A percentile compares a stretch with the other conserved stretches of the same genome.
Evolutionary conservation across 441 rosid genomes (phyloP).

Genomic region (Brassica hybrid): DNA sequence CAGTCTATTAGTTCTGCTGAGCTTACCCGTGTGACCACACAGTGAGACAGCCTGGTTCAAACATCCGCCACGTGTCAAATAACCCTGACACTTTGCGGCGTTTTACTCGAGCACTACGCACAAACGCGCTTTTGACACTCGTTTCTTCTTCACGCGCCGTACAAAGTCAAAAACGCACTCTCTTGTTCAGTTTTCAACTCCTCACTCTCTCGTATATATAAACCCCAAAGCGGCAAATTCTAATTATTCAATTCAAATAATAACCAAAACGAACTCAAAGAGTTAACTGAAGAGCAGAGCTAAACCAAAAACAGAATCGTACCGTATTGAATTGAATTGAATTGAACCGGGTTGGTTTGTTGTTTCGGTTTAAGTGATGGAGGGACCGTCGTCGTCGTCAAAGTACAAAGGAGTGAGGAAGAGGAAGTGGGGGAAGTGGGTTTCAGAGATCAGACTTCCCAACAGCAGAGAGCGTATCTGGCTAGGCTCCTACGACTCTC

Average conservation of each 20-base stretch:
- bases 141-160: slow-evolving; percentile 29
- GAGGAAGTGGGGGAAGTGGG: slow-evolving; percentile 95
- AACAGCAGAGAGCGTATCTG: slow-evolving; percentile 86
- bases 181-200: slow-evolving; percentile 4
- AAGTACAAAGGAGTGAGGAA: slow-evolving; percentile 84
- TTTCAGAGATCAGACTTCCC: slow-evolving; percentile 85
- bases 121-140: slow-evolving; percentile 32
- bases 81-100: slow-evolving; percentile 24
- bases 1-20: neutral
- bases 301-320: slow-evolving; percentile 7
- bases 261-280: neutral
- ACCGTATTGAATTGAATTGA: neutral
- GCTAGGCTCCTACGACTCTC: slow-evolving; percentile 74
- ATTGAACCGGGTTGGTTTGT: neutral
- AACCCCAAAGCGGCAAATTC: slow-evolving; percentile 28
- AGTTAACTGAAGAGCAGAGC: slow-evolving; percentile 16
- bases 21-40: slow-evolving; percentile 31
- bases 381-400: slow-evolving; percentile 20
- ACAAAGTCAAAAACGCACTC: slow-evolving; percentile 38
- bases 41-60: neutral
- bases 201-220: slow-evolving; percentile 12
- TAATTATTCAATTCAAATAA: slow-evolving; percentile 19
- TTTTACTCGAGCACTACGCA: slow-evolving; percentile 11
- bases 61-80: slow-evolving; percentile 30
- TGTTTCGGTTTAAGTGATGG: slow-evolving; percentile 11